Evolutionary conservation across 148 eudicot genomes (phyloP), one percentile per base, ranked within the genome.

Genomic region (Camellia granthamiana): DNA sequence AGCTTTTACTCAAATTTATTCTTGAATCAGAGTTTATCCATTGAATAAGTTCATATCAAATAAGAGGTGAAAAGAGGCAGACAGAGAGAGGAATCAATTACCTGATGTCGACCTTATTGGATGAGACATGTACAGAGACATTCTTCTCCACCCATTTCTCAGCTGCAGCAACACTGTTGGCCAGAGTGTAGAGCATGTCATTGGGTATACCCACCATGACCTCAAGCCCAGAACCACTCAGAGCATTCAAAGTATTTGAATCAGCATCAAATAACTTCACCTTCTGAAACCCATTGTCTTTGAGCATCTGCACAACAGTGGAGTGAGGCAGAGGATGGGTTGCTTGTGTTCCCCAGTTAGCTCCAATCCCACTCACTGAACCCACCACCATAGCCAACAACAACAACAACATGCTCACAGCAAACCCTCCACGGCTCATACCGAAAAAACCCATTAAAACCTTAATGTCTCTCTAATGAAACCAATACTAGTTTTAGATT

Each of bases 141-240:
- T 93, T 93, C 85, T 85, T 86, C 41, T 85, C 79, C 72, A 93
- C 97, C 97, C 97, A 93, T 75, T 76, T 82, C 74, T 93, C 90
- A 90, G 97, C 97, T 81, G 95, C 90, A 80, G n/a, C 55, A 49
- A 85, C 69, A 83, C 81, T 86, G 59, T 43, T 77, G 52, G 97
- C 91, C 68, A 93, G 78, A 75, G 81, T 61, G 13, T 80, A 77
- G 76, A 93, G 80, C 88, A 93, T 87, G 16, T 93, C 97, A 86
- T 93, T 93, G 1, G 97, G 97, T 38, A 93, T 93, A 2, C 97
- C 97, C 72, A 90, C 88, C 95, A 91, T 93, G 59, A 93, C 97
- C 30, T 93, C 89, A 82, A 93, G 85, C 58, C 95, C 95, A 43
- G 97, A 89, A 1, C 90, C 90, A 16, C 89, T 80, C 1, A 89